Evolutionary conservation across 2,329 filamentous ascomycete genomes (phyloP).

Genomic region (Colletotrichum sp.): DNA sequence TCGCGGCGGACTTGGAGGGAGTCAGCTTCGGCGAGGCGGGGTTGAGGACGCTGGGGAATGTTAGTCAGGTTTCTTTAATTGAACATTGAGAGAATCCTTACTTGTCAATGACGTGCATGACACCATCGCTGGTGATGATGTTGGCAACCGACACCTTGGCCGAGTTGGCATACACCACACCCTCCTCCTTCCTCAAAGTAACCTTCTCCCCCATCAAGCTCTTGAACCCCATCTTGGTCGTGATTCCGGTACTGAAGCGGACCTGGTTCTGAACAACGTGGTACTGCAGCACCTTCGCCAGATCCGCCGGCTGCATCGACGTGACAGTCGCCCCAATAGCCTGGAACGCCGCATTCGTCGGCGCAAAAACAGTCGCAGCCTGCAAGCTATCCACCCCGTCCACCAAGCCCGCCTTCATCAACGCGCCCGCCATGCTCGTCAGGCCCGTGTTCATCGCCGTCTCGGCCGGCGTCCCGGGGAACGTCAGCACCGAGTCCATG

Average conservation of each 20-base stretch:
- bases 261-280: constrained; percentile 64
- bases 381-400: constrained; percentile 41
- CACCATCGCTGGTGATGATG: constrained; percentile 60
- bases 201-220: constrained; percentile 39
- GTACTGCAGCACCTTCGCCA: constrained; percentile 64
- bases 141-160: constrained; percentile 56
- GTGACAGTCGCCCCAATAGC: constrained; percentile 56
- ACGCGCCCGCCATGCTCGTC: constrained; percentile 35
- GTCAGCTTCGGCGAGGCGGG: constrained; percentile 31
- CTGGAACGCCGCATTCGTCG: constrained; percentile 64
- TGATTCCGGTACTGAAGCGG: constrained; percentile 14
- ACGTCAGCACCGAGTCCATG: constrained; percentile 55
- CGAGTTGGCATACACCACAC: constrained; percentile 54
- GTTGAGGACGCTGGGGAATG: constrained; percentile 36
- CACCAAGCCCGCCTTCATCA: constrained; percentile 43
- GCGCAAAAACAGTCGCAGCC: constrained; percentile 64
- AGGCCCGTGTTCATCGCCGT: constrained; percentile 57
- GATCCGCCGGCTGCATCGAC: constrained; percentile 50
- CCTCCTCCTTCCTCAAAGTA: constrained; percentile 42
- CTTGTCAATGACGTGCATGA: constrained; percentile 64
- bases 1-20: constrained; percentile 38
- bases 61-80: no score
- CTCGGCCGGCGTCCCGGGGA: constrained; percentile 47
- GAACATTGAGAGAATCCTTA: constrained; percentile 31
- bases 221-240: constrained; percentile 23